These are phyloP conservation scores for Mortierella sp. DNA, from an alignment of 371 early-diverging fungal genomes.

Conservation along the genomic window DNA sequence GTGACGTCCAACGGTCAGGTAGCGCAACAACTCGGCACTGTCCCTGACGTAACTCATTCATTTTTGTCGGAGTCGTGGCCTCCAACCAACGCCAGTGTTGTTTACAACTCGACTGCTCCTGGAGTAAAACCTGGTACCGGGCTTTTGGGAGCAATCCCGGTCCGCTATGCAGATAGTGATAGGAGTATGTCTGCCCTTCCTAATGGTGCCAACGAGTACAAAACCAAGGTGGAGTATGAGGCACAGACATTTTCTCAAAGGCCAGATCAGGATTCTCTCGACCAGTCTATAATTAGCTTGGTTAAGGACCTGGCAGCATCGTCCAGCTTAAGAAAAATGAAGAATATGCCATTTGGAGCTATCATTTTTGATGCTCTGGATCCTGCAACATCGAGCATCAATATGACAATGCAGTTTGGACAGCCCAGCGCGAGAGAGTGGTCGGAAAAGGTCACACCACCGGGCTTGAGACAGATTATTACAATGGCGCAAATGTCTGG, in stretches of 20 bases:
- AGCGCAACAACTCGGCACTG: slow-evolving; percentile 18
- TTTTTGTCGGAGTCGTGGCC: slow-evolving; percentile 35
- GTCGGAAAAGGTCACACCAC: background rate
- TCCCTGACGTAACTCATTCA: slow-evolving; percentile 18
- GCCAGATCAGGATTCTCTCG: slow-evolving; percentile 9
- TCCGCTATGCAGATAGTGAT: slow-evolving; percentile 9
- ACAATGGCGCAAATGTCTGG: slow-evolving; percentile 34
- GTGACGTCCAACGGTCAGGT: slow-evolving; percentile 20
- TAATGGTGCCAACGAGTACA: background rate
- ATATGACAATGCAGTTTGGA: slow-evolving; percentile 43
- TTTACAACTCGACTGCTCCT: slow-evolving; percentile 17
- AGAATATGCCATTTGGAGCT: slow-evolving; percentile 32
- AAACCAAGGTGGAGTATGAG: background rate
- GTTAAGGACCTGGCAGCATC: background rate
- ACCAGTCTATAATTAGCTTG: slow-evolving; percentile 6
- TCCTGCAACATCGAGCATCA: background rate
- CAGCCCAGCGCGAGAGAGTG: background rate
- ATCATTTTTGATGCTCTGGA: slow-evolving; percentile 15
- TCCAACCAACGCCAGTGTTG: slow-evolving; percentile 21
- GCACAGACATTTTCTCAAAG: slow-evolving; percentile 10
- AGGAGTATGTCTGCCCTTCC: background rate
- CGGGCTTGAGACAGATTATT: slow-evolving; percentile 38
- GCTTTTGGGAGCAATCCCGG: slow-evolving; percentile 35
- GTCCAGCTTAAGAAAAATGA: too few relatives aligned
- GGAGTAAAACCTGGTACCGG: slow-evolving; percentile 21